Evolutionary conservation across 106 monocot genomes (phyloP).

Genomic region (Dendrobium officinale): DNA sequence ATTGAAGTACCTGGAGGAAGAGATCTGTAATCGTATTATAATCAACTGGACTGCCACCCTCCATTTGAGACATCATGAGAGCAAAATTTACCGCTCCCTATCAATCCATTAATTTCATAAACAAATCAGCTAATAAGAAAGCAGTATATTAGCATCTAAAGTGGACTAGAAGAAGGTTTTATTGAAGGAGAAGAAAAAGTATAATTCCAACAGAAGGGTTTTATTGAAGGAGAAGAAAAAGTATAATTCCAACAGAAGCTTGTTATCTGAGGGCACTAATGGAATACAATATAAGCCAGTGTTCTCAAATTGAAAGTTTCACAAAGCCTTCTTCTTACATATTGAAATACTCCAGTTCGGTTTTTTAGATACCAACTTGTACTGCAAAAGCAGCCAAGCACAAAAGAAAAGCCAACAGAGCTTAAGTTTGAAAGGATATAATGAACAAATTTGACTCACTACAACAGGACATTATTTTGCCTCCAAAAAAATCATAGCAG

Average conservation of each 20-base stretch:
- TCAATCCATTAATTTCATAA: slow-evolving; percentile 1
- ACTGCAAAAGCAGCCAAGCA: neutral
- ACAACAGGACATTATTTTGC: too few species aligned
- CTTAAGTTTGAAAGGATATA: neutral
- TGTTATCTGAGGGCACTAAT: neutral
- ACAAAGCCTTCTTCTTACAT: neutral
- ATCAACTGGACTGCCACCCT: slow-evolving; percentile 94
- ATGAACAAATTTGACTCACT: neutral
- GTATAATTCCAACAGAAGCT: neutral
- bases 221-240: neutral
- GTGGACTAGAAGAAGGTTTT: neutral
- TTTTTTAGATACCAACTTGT: neutral
- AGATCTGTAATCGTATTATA: slow-evolving; percentile 98
- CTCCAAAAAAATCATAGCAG: neutral
- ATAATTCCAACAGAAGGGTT: neutral
- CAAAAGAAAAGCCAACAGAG: neutral
- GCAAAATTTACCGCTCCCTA: slow-evolving; percentile 80
- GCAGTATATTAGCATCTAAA: neutral
- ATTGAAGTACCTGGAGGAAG: slow-evolving; percentile 76
- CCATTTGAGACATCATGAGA: slow-evolving; percentile 97
- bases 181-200: neutral
- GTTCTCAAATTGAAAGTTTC: neutral
- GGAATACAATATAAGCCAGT: neutral
- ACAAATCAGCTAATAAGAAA: neutral
- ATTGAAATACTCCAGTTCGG: neutral